Percentiles rank a stretch among this genome's conserved stretches.
Evolutionary conservation across 192 early-diverging fungal genomes (phyloP).

Genomic region (Mortierella hygrophila): DNA sequence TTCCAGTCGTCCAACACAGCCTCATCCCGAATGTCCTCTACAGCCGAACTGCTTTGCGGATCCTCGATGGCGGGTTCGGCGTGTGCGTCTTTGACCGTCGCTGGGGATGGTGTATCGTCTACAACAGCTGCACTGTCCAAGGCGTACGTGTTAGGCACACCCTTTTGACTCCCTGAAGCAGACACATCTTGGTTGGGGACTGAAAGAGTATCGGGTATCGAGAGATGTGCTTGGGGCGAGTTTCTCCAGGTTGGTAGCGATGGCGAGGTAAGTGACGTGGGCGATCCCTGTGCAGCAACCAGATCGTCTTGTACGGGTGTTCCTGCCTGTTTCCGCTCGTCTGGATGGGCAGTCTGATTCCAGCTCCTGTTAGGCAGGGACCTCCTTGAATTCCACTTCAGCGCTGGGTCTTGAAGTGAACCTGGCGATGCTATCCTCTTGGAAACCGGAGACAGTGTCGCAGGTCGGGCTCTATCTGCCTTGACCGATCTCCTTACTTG

Average conservation of each 20-base stretch:
- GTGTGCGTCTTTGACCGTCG: background rate
- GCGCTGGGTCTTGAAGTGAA: background rate
- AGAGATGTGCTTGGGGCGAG: constrained; percentile 10
- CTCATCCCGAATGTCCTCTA: background rate
- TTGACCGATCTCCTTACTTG: background rate
- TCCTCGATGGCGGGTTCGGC: background rate
- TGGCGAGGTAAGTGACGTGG: background rate
- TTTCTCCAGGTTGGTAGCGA: constrained; percentile 10
- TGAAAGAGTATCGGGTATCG: constrained; percentile 11
- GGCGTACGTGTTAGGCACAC: background rate
- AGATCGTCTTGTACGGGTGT: background rate
- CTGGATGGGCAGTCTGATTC: background rate
- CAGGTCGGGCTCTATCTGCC: background rate
- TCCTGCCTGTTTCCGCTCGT: background rate
- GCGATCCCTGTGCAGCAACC: background rate
- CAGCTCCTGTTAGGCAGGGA: background rate
- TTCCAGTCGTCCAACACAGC: background rate
- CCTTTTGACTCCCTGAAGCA: background rate
- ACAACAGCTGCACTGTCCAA: background rate
- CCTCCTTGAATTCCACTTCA: background rate
- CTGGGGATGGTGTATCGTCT: background rate
- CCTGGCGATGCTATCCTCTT: background rate
- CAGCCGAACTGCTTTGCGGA: background rate
- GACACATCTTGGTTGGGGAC: background rate
- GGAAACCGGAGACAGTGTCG: background rate